These are phyloP conservation scores for Sungouiella blattae DNA, from an alignment of 805 yeast species.

Conservation along the genomic window DNA sequence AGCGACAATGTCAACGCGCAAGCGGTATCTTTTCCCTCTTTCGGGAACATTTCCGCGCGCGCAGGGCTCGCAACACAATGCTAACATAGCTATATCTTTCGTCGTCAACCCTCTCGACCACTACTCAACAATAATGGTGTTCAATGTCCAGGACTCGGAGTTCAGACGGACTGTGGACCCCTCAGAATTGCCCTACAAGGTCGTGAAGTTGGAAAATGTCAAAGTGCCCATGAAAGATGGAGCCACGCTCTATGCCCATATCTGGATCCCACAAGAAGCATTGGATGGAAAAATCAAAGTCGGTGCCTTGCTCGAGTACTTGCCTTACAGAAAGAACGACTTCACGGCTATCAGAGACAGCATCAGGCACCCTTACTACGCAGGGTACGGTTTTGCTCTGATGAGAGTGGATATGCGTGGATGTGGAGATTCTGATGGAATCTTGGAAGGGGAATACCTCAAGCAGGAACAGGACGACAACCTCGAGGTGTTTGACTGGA, in stretches of 20 bases:
- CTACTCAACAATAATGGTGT: no score
- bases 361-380: slow-evolving; percentile 44
- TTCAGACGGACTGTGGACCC: no score
- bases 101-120: no score
- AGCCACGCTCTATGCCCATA: slow-evolving; percentile 33
- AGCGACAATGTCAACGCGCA: no score
- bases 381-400: slow-evolving; percentile 45
- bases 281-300: slow-evolving; percentile 14
- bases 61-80: no score
- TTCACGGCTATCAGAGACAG: slow-evolving; percentile 44
- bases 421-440: slow-evolving; percentile 40
- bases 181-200: no score
- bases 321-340: slow-evolving; percentile 45
- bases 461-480: slow-evolving; percentile 44
- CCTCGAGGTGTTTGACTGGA: no score
- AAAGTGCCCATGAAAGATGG: slow-evolving; percentile 42
- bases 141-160: no score
- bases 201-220: no score
- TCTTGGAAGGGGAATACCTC: slow-evolving; percentile 39
- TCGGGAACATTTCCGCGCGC: no score
- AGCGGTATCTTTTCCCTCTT: no score
- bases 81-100: no score
- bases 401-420: slow-evolving; percentile 48
- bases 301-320: slow-evolving; percentile 42
- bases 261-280: slow-evolving; percentile 42